Evolutionary conservation across 257 asterid genomes (phyloP), one percentile per base, ranked within the genome.

Genomic region (Solanum bulbocastanum): DNA sequence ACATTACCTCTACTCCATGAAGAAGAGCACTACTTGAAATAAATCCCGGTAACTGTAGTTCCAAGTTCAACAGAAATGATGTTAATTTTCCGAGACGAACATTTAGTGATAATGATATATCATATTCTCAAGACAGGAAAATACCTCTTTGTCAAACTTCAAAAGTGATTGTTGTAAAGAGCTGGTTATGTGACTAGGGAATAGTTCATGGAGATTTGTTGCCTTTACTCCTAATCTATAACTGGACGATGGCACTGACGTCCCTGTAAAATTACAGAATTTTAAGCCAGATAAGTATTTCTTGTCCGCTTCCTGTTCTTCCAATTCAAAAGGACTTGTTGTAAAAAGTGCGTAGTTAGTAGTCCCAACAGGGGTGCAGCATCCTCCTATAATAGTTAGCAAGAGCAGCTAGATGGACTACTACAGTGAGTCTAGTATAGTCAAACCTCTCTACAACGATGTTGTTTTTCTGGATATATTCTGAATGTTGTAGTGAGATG

Each of bases 211-310:
- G 88, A 97, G 98, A 86, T 91, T 92, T 84, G 98, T 93, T 49
- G 98, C 95, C 91, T 93, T 95, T 8, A 96, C 98, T 35, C 99
- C 99, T 86, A 97, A 81, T 4, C 98, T 96, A 84, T 97, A 97
- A 91, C 99, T 97, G n/a, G 99, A 96, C 40, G 94, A 44, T 25
- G 99, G 99, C 76, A 95, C 32, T 20, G 96, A 86, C 88, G 93
- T 79, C 81, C 56, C 99, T 97, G 89, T 91, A 89, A 82, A 89
- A 85, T 83, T n/a, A n/a, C n/a, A n/a, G 83, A 90, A 90, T 85
- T 83, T 42, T 40, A 88, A 85, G 36, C 56, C 12, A 83, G 66
- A 86, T 89, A 40, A 90, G 79, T 73, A 86, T 65, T 69, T 16
- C 83, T 75, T 22, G 49, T 73, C 82, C 18, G 5, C 82, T 36